Evolutionary conservation across 495 filamentous ascomycete genomes (phyloP).

Genomic region (Penicillium samsonianum): DNA sequence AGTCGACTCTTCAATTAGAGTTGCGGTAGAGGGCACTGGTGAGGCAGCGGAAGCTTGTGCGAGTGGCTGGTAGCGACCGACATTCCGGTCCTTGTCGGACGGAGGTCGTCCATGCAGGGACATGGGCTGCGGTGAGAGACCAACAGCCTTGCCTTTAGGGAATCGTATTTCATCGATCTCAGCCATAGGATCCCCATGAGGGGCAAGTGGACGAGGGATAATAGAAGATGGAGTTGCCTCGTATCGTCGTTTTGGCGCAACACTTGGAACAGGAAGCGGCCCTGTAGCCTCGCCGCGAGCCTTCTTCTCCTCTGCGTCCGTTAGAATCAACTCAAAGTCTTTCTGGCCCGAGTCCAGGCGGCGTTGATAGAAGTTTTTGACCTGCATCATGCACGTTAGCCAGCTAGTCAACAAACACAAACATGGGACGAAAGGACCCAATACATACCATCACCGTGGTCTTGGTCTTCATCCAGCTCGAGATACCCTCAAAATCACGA

Average conservation of each 20-base stretch:
- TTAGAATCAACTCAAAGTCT: slow-evolving; percentile 68
- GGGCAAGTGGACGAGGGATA: slow-evolving; percentile 61
- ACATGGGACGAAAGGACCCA: background rate
- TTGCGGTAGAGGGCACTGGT: slow-evolving; percentile 27
- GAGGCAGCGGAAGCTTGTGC: slow-evolving; percentile 47
- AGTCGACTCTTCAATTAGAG: slow-evolving; percentile 36
- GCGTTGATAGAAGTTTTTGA: slow-evolving; percentile 88
- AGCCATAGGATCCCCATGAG: slow-evolving; percentile 52
- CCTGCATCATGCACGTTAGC: slow-evolving; percentile 55
- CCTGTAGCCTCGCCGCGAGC: slow-evolving; percentile 68
- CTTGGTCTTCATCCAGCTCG: slow-evolving; percentile 85
- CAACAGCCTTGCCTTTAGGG: slow-evolving; percentile 43
- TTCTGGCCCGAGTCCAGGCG: slow-evolving; percentile 68
- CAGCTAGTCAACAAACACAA: background rate
- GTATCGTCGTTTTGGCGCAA: slow-evolving; percentile 60
- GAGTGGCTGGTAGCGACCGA: slow-evolving; percentile 43
- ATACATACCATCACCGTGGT: slow-evolving; percentile 84
- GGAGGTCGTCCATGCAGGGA: slow-evolving; percentile 33
- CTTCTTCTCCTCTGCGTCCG: slow-evolving; percentile 69
- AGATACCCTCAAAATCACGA: slow-evolving; percentile 83
- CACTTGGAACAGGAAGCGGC: slow-evolving; percentile 62
- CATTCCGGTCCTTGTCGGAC: slow-evolving; percentile 40
- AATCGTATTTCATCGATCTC: slow-evolving; percentile 56
- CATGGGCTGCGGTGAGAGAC: slow-evolving; percentile 36
- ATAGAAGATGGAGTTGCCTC: slow-evolving; percentile 57